Evolutionary conservation across 78 protist species (phyloP).

Genomic region (Planoprotostelium fungivorum): DNA sequence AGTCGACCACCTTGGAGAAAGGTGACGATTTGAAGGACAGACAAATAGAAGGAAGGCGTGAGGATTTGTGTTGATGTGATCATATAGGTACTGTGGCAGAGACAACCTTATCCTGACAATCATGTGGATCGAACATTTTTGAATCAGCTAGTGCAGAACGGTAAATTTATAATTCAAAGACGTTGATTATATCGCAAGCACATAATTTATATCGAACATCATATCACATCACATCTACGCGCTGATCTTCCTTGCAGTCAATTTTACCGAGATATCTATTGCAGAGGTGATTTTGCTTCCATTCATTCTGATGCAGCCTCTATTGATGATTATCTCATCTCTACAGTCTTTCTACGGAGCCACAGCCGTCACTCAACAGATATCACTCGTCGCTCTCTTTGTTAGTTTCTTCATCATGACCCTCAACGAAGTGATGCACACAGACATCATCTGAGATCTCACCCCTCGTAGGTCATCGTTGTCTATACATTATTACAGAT

Average conservation of each 20-base stretch:
- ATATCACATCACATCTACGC: conserved; percentile 55
- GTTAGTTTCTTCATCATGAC: not conserved
- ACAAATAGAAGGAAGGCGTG: not conserved
- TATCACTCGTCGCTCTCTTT: not conserved
- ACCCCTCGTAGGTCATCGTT: not conserved
- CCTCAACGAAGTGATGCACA: not conserved
- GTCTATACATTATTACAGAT: not conserved
- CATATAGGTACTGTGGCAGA: conserved; percentile 33
- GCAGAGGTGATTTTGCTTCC: conserved; percentile 33
- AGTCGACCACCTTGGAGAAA: not conserved
- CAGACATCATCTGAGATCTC: not conserved
- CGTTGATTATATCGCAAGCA: not conserved
- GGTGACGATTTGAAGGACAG: not conserved
- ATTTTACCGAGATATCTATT: conserved; percentile 44
- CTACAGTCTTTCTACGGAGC: not conserved
- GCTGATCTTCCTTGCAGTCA: conserved; percentile 39
- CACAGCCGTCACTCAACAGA: not conserved
- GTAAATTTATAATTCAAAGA: not conserved
- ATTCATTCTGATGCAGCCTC: conserved; percentile 31
- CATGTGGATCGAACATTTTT: conserved; percentile 56
- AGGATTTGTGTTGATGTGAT: too few species aligned
- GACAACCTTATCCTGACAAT: conserved; percentile 58
- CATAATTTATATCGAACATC: conserved; percentile 24
- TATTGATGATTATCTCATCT: not conserved
- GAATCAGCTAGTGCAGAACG: conserved; percentile 40